phyloP scores from a whole-genome alignment of 352 stramenopile species.

The Pythium dissimile region DNA sequence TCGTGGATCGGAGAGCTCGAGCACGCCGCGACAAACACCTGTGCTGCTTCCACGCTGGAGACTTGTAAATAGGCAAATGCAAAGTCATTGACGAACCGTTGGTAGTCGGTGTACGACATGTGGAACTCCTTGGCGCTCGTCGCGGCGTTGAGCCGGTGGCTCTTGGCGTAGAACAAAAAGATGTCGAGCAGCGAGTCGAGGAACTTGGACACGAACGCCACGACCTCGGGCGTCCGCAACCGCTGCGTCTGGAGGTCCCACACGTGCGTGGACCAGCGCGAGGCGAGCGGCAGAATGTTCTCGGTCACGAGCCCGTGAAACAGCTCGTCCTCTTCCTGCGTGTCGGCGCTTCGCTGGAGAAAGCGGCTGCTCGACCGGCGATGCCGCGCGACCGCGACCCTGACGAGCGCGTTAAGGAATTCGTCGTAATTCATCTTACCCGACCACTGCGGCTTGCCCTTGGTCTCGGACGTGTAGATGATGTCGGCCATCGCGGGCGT shows the following conservation, averaged over 20 bases:
- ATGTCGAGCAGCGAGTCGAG: conserved; percentile 63
- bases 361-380: conserved; percentile 27
- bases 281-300: conserved; percentile 53
- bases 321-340: conserved; percentile 42
- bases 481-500: conserved; percentile 73
- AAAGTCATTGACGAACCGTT: conserved; percentile 78
- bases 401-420: conserved; percentile 74
- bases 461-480: conserved; percentile 78
- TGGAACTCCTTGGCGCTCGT: conserved; percentile 56
- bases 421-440: conserved; percentile 78
- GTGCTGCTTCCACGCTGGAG: conserved; percentile 62
- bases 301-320: conserved; percentile 60
- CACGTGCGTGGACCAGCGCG: conserved; percentile 44
- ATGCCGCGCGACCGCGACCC: conserved; percentile 45
- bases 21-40: conserved; percentile 68
- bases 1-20: conserved; percentile 49
- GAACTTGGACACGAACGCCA: conserved; percentile 64
- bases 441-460: conserved; percentile 50
- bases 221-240: conserved; percentile 45
- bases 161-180: conserved; percentile 77
- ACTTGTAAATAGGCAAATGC: conserved; percentile 62
- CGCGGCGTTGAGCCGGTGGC: conserved; percentile 31
- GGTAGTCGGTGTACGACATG: conserved; percentile 68
- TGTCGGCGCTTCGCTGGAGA: conserved; percentile 23
- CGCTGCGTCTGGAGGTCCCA: conserved; percentile 52